phyloP scores from a whole-genome alignment of 306 rosid genomes.

The Acacia confusa region DNA sequence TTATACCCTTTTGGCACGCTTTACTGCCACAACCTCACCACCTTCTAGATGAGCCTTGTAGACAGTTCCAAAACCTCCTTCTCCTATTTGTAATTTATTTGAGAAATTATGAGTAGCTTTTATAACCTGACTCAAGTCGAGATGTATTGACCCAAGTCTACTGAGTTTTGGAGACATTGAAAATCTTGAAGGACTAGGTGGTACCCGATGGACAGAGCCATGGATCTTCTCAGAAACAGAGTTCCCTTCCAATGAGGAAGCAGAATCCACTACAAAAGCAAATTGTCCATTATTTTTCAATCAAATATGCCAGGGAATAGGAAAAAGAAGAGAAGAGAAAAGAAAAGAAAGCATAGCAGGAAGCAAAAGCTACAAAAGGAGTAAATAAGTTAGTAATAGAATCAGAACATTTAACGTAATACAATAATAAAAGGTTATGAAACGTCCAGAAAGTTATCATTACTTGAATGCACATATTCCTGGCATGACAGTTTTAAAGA shows the following conservation, averaged over 20 bases:
- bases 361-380: conserved; percentile 17
- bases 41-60: conserved; percentile 79
- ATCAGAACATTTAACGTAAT: neutral
- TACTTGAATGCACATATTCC: neutral
- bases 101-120: conserved; percentile 87
- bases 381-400: neutral
- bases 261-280: conserved; percentile 59
- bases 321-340: neutral
- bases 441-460: neutral
- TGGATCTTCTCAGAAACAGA: conserved; percentile 59
- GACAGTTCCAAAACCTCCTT: conserved; percentile 95
- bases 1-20: conserved; percentile 83
- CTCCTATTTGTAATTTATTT: conserved; percentile 66
- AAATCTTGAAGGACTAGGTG: conserved; percentile 84
- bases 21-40: conserved; percentile 77
- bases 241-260: conserved; percentile 52
- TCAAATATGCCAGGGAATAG: neutral
- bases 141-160: conserved; percentile 74
- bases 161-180: conserved; percentile 69
- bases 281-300: conserved; percentile 29
- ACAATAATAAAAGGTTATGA: neutral
- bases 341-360: neutral
- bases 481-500: neutral
- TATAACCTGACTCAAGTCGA: conserved; percentile 67
- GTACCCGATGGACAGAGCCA: conserved; percentile 71